These are phyloP conservation scores for Penicillium lividum DNA, from an alignment of 495 filamentous ascomycete species.

Conservation along the genomic window DNA sequence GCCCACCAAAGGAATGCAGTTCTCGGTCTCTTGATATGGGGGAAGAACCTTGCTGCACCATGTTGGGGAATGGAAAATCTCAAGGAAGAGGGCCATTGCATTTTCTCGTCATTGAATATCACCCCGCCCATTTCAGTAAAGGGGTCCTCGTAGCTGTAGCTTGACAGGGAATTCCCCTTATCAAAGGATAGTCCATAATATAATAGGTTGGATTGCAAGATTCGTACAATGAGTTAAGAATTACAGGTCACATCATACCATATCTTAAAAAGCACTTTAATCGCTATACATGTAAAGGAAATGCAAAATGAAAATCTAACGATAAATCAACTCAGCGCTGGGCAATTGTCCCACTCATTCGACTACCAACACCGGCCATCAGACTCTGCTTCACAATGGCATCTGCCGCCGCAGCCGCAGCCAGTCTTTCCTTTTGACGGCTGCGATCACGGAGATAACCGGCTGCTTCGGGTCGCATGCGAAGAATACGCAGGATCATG, in stretches of 20 bases:
- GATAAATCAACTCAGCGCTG: constrained; percentile 32
- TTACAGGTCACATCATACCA: constrained; percentile 4
- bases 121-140: no score
- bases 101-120: no score
- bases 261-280: constrained; percentile 8
- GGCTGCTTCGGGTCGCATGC: constrained; percentile 95
- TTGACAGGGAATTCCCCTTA: no score
- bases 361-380: constrained; percentile 62
- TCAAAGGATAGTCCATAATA: background rate
- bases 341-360: constrained; percentile 60
- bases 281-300: constrained; percentile 15
- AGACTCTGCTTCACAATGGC: constrained; percentile 94
- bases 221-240: constrained; percentile 1
- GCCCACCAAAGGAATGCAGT: no score
- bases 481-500: constrained; percentile 93
- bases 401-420: constrained; percentile 85
- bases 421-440: constrained; percentile 90
- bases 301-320: constrained; percentile 19
- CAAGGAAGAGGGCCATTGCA: no score
- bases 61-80: no score
- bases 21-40: no score
- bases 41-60: no score
- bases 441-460: constrained; percentile 86
- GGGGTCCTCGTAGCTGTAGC: no score
- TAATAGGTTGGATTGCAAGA: background rate